A percentile compares a stretch with the other conserved stretches of the same genome.
These are phyloP conservation scores for Canavalia ensiformis DNA, from an alignment of 306 rosid species.

Conservation along the genomic window DNA sequence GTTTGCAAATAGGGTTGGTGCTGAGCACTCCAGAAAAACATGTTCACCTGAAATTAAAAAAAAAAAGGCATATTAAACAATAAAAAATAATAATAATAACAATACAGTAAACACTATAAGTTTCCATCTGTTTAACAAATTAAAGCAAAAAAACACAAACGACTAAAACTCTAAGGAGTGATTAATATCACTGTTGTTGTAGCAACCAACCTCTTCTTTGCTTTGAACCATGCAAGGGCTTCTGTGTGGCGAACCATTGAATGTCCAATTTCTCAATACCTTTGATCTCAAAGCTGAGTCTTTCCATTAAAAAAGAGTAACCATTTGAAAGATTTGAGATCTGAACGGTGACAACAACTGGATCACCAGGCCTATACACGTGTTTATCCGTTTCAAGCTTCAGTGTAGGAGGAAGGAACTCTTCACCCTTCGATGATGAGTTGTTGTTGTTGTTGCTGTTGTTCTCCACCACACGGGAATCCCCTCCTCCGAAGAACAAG, in stretches of 20 bases:
- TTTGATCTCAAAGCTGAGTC: constrained; percentile 82
- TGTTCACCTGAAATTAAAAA: constrained; percentile 71
- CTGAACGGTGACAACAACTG: constrained; percentile 75
- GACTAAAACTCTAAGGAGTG: background rate
- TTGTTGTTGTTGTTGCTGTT: background rate
- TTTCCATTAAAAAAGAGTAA: constrained; percentile 77
- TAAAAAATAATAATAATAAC: background rate
- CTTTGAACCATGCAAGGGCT: constrained; percentile 75
- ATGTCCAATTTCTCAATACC: constrained; percentile 87
- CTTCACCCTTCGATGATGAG: constrained; percentile 43
- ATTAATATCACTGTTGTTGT: background rate
- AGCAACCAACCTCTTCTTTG: constrained; percentile 78
- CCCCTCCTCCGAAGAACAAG: constrained; percentile 72
- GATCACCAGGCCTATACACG: constrained; percentile 94
- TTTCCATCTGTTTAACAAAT: constrained; percentile 1
- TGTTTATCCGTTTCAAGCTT: constrained; percentile 81
- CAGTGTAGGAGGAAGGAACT: constrained; percentile 67
- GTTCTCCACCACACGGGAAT: constrained; percentile 43
- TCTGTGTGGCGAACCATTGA: constrained; percentile 95
- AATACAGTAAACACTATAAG: constrained; percentile 1
- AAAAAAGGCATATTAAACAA: background rate
- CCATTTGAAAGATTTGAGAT: constrained; percentile 63
- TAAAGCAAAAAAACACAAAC: constrained; percentile 34
- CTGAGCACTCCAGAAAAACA: constrained; percentile 74
- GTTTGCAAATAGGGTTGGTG: constrained; percentile 72